Conservation (phyloP, 257 asterid species). For the Oldenlandia corymbosa region DNA sequence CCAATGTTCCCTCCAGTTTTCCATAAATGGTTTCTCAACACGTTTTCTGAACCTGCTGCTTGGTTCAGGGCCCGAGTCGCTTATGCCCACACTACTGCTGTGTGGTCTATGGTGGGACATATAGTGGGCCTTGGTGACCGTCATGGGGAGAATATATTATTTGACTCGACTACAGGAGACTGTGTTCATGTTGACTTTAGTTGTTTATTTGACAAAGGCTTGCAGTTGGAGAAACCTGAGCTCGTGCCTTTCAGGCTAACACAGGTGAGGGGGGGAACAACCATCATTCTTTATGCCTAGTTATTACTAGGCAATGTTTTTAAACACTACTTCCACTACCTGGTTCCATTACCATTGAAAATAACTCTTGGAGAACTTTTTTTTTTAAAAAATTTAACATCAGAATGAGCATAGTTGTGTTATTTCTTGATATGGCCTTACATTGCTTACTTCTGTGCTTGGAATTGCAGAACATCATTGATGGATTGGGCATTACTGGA, state of each 20-base stretch:
- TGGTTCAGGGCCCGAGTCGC: constrained; percentile 98
- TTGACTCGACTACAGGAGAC: constrained; percentile 95
- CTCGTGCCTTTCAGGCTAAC: constrained; percentile 96
- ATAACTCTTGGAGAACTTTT: not conserved
- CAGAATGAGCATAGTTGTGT: not conserved
- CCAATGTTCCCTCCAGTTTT: constrained; percentile 97
- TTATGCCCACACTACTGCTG: constrained; percentile 94
- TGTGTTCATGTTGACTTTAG: constrained; percentile 99
- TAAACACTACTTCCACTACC: no score
- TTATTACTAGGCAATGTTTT: not conserved
- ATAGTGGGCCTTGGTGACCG: constrained; percentile 99
- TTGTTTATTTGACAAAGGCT: constrained; percentile 96
- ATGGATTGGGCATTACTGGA: constrained; percentile 97
- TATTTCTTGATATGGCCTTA: not conserved
- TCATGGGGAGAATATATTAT: constrained; percentile 95
- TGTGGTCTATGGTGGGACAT: constrained; percentile 99
- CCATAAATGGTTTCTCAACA: constrained; percentile 91
- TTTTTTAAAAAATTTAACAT: not conserved
- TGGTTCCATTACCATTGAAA: no score
- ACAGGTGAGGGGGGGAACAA: constrained; percentile 48
- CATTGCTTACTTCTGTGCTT: not conserved
- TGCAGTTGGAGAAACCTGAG: constrained; percentile 92
- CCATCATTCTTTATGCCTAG: not conserved
- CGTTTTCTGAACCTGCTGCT: constrained; percentile 96
- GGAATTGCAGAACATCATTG: constrained; percentile 76